Percentiles rank a stretch among this genome's conserved stretches.
These are phyloP conservation scores for Sporothrix curviconia DNA, from an alignment of 2,329 filamentous ascomycete genomes.

Conservation along the genomic window DNA sequence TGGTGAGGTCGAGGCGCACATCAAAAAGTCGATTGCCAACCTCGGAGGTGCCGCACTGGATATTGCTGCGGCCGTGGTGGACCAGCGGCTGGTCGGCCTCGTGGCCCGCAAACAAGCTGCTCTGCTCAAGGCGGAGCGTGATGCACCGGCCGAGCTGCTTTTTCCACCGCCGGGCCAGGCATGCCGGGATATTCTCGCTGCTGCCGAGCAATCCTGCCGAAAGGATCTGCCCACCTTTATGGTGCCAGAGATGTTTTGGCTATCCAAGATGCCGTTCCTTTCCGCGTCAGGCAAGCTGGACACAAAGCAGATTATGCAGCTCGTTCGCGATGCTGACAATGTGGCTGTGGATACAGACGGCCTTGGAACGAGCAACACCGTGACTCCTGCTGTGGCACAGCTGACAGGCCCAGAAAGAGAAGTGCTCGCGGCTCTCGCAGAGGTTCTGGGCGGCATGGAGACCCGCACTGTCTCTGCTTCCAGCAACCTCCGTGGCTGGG, in stretches of 20 bases:
- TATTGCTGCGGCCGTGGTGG: slow-evolving; percentile 11
- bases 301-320: slow-evolving; percentile 10
- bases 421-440: not conserved
- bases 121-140: slow-evolving; percentile 5
- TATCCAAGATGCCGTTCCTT: slow-evolving; percentile 14
- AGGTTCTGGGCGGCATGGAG: not conserved
- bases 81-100: slow-evolving; percentile 8
- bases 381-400: no score
- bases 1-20: slow-evolving; percentile 14
- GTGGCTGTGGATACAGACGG: not conserved
- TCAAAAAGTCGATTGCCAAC: slow-evolving; percentile 4
- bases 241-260: slow-evolving; percentile 15
- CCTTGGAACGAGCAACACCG: no score
- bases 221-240: slow-evolving; percentile 12
- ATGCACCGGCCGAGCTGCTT: not conserved
- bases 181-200: not conserved
- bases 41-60: slow-evolving; percentile 6
- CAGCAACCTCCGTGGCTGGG: slow-evolving; percentile 14
- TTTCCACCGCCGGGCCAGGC: not conserved
- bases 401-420: not conserved
- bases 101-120: not conserved
- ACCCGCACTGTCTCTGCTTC: not conserved
- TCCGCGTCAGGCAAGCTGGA: slow-evolving; percentile 13
- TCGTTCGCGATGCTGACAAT: not conserved
- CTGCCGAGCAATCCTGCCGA: slow-evolving; percentile 9